Percentiles rank a stretch among this genome's conserved stretches.
phyloP scores from a whole-genome alignment of 257 asterid species.

The Plantago ovata region DNA sequence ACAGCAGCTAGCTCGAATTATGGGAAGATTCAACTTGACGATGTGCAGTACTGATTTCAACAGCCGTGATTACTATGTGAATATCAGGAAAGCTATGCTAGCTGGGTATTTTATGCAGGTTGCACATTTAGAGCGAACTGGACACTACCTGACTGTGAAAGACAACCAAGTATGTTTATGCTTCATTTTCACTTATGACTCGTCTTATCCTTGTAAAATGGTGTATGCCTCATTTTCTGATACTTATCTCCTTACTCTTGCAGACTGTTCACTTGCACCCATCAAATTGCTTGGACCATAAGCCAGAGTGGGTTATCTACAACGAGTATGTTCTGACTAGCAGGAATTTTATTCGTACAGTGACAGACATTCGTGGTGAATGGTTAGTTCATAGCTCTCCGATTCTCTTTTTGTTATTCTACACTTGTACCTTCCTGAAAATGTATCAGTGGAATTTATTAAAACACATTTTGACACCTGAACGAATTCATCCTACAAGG shows the following conservation, averaged over 20 bases:
- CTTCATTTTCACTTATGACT: not conserved
- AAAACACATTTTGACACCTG: too few relatives aligned
- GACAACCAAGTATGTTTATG: conserved; percentile 72
- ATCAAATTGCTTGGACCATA: conserved; percentile 90
- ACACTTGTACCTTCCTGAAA: too few relatives aligned
- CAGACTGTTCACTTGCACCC: conserved; percentile 96
- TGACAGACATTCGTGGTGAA: conserved; percentile 91
- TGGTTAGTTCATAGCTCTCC: conserved; percentile 38
- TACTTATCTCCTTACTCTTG: conserved; percentile 9
- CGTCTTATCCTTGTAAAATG: too few relatives aligned
- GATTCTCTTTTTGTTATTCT: too few relatives aligned
- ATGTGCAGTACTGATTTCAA: conserved; percentile 96
- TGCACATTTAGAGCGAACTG: conserved; percentile 89
- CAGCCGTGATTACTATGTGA: conserved; percentile 91
- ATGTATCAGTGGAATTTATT: too few relatives aligned
- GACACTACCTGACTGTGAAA: conserved; percentile 89
- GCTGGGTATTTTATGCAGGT: conserved; percentile 99
- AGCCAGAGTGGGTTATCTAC: conserved; percentile 97
- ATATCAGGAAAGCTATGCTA: conserved; percentile 96
- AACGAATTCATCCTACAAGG: too few relatives aligned
- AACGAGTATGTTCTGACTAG: conserved; percentile 87
- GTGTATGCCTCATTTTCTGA: not conserved
- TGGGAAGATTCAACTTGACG: conserved; percentile 88
- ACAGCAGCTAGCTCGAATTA: conserved; percentile 88
- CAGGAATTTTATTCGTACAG: conserved; percentile 93